phyloP scores from a whole-genome alignment of 495 filamentous ascomycete species.

The Aspergillus avenaceus region DNA sequence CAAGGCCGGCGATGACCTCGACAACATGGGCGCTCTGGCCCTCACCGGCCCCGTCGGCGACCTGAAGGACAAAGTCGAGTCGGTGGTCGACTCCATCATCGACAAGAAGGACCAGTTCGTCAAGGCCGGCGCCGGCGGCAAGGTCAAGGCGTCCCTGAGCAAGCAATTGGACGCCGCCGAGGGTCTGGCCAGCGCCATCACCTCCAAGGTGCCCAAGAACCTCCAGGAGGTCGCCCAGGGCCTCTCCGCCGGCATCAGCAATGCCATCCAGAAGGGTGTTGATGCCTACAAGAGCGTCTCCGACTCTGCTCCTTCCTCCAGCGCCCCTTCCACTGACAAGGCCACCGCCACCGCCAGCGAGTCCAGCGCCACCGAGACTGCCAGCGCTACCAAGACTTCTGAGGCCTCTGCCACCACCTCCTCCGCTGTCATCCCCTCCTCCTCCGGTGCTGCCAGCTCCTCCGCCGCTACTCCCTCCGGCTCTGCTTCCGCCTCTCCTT shows the following conservation, averaged over 20 bases:
- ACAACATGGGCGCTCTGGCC: conserved; percentile 24
- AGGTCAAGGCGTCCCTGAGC: conserved; percentile 22
- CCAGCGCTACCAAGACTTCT: conserved; percentile 5
- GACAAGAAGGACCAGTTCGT: conserved; percentile 32
- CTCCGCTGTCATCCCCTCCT: conserved; percentile 7
- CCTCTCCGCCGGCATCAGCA: conserved; percentile 29
- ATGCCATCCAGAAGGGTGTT: conserved; percentile 28
- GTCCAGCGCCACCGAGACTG: conserved; percentile 8
- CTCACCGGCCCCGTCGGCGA: conserved; percentile 30
- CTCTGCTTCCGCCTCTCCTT: conserved; percentile 9
- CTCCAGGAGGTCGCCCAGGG: conserved; percentile 19
- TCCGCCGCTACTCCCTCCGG: conserved; percentile 2
- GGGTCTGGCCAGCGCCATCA: conserved; percentile 26
- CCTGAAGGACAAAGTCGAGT: conserved; percentile 26
- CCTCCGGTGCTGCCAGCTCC: conserved; percentile 2
- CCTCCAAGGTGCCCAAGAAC: conserved; percentile 28
- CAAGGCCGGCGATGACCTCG: conserved; percentile 17
- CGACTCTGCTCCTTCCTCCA: conserved; percentile 8
- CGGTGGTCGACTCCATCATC: conserved; percentile 25
- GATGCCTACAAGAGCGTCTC: conserved; percentile 17
- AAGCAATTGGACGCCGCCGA: conserved; percentile 28
- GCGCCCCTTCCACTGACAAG: not conserved
- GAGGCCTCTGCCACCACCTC: conserved; percentile 10
- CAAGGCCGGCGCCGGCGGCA: conserved; percentile 23
- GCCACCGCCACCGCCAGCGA: conserved; percentile 4